Percentiles rank a stretch among this genome's conserved stretches.
These are phyloP conservation scores for Flaveria trinervia DNA, from an alignment of 129 eudicot species.

Conservation along the genomic window DNA sequence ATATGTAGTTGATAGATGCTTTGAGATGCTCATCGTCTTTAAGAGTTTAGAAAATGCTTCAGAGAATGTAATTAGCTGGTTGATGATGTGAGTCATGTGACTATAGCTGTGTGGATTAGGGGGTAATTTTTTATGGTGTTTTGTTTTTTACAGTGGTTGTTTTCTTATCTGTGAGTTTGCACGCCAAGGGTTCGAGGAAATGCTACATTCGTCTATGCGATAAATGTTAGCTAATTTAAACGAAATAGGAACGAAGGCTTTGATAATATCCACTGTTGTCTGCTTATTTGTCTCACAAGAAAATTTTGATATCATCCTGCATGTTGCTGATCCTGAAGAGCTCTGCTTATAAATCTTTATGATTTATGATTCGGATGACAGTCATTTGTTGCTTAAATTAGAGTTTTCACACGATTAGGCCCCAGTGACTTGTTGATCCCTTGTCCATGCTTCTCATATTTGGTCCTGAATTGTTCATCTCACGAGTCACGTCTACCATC, in stretches of 20 bases:
- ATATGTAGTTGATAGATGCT: background rate
- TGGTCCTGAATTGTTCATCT: background rate
- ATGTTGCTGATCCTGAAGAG: background rate
- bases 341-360: background rate
- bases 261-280: background rate
- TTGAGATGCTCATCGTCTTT: background rate
- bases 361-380: background rate
- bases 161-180: constrained; percentile 1
- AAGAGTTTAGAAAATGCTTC: background rate
- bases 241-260: background rate
- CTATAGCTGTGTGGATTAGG: background rate
- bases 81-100: no score
- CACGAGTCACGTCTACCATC: background rate
- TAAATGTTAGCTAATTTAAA: background rate
- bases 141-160: background rate
- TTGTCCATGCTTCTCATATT: background rate
- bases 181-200: constrained; percentile 27
- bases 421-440: background rate
- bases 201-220: background rate
- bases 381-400: background rate
- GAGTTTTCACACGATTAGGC: background rate
- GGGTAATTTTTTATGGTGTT: background rate
- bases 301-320: background rate
- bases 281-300: background rate
- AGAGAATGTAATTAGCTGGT: background rate